Base-by-base conservation (phyloP, 352 stramenopile genomes). In the Phytophthora palmivora region DNA sequence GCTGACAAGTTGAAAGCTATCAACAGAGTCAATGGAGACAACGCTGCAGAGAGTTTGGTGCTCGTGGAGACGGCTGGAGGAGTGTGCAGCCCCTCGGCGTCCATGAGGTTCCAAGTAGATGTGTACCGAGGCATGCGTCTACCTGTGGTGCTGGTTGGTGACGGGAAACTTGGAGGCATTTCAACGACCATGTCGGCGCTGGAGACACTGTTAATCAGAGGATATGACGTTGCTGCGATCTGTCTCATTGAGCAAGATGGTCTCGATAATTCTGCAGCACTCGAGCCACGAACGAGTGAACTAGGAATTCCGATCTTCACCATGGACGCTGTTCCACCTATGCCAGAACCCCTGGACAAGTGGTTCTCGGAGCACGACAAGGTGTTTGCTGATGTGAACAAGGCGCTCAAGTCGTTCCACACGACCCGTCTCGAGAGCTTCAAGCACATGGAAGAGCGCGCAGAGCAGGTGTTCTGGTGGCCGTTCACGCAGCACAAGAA, bases 61-160 rank as follows among this genome's bases (percentile, higher is more conserved):
- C 87, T 97, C 16, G 88, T 99, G 26, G 97, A 99, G 86, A 98
- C 96, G 9, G 96, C 97, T 1, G 97, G 97, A 9, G 97, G 97
- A 21, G 95, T 98, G 12, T 91, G 98, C 58, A 99, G 87, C 36
- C 87, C 87, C 9, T 90, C 87, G 21, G 86, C 82, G 5, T 91
- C 78, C 2, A 92, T 93, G 73, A 84, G 78, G 14, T 89, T 90
- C 60, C 97, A 99, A 70, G 96, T 90, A 16, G 96, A 99, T 67
- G 80, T 98, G 42, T 99, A 98, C 67, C 82, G 90, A 21, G 70
- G 83, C 5, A 75, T 98, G 30, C 74, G 84, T 9, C 73, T 98
- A 6, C 94, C 92, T 8, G 91, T 97, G 4, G 83, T 99, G 54
- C 81, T 99, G 7, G 88, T 99, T 26, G 97, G 97, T n/a, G 97